phyloP scores from a whole-genome alignment of 2,329 filamentous ascomycete genomes.

The Stemphylium beticola region DNA sequence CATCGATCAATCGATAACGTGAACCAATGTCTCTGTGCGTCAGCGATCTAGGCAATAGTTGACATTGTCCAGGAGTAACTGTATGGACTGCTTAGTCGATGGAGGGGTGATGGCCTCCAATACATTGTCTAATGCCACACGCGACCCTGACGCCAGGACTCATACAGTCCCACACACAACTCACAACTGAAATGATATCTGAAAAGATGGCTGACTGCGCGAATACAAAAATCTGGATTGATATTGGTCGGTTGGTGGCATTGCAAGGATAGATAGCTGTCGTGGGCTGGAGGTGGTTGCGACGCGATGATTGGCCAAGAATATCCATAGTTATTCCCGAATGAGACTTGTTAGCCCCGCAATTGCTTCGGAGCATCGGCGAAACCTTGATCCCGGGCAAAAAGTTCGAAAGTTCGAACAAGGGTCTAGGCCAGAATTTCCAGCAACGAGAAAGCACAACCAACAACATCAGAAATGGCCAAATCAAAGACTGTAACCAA shows the following conservation, averaged over 20 bases:
- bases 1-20: slow-evolving; percentile 9
- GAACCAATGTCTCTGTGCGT: not conserved
- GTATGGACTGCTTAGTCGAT: not conserved
- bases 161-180: slow-evolving; percentile 1
- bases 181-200: slow-evolving; percentile 8
- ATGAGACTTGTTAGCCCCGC: slow-evolving; percentile 22
- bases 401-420: slow-evolving; percentile 23
- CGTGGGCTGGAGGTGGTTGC: slow-evolving; percentile 25
- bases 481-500: slow-evolving; percentile 37
- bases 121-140: not conserved
- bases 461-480: slow-evolving; percentile 35
- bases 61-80: not conserved
- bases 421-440: slow-evolving; percentile 25
- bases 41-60: not conserved
- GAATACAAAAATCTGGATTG: slow-evolving; percentile 5
- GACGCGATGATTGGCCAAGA: slow-evolving; percentile 39
- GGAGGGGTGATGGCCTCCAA: not conserved
- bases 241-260: slow-evolving; percentile 23
- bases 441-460: slow-evolving; percentile 19
- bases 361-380: slow-evolving; percentile 8
- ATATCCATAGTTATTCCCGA: slow-evolving; percentile 12
- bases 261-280: slow-evolving; percentile 20
- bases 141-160: not conserved
- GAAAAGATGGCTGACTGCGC: slow-evolving; percentile 16
- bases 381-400: slow-evolving; percentile 22